A percentile compares a stretch with the other conserved stretches of the same genome.
Evolutionary conservation across 2,329 filamentous ascomycete species (phyloP).

Genomic region (Cercospora nicotianae): DNA sequence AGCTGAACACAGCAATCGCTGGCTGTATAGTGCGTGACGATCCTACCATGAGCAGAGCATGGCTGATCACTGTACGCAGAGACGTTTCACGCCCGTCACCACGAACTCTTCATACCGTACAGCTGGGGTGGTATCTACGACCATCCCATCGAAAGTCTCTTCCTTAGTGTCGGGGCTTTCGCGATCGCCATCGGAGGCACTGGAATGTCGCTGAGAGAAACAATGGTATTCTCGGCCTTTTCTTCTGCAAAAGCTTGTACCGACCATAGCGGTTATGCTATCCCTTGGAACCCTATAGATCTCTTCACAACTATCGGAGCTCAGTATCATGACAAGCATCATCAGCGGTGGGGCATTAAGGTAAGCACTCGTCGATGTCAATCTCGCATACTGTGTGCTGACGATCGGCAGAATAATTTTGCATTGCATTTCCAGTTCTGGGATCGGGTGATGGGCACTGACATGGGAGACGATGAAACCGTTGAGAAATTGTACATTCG

Average conservation of each 20-base stretch:
- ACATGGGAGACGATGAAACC: neutral
- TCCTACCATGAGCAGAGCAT: neutral
- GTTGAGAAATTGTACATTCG: neutral
- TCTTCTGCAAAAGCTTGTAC: neutral
- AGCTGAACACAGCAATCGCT: neutral
- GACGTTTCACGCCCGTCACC: neutral
- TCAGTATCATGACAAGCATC: neutral
- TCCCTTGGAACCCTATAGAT: neutral
- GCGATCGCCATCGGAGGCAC: neutral
- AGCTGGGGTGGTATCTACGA: neutral
- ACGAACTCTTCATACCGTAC: neutral
- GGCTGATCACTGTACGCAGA: neutral
- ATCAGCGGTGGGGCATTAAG: neutral
- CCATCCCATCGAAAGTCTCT: neutral
- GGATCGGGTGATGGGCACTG: neutral
- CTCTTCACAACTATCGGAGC: neutral
- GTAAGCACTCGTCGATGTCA: neutral
- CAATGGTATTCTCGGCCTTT: neutral
- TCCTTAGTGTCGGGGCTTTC: neutral
- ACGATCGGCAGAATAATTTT: neutral
- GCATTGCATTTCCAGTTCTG: neutral
- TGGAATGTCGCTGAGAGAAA: neutral
- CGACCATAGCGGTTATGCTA: neutral
- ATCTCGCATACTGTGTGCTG: neutral
- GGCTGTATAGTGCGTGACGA: neutral